Evolutionary conservation across 2,329 filamentous ascomycete species (phyloP).

Genomic region (Pyricularia grisea): DNA sequence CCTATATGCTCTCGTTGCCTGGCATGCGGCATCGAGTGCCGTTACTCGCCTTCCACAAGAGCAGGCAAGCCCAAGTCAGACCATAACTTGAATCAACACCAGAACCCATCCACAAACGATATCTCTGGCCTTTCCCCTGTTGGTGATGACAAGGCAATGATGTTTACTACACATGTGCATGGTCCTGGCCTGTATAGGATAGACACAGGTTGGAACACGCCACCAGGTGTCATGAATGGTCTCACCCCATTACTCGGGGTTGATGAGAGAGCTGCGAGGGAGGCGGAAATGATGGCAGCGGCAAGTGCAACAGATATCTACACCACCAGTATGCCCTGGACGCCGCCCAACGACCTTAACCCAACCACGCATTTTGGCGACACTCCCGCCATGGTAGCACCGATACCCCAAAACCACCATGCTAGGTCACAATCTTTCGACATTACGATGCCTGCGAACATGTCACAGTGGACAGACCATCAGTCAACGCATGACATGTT

Average conservation of each 20-base stretch:
- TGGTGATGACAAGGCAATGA: conserved; percentile 18
- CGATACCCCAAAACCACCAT: conserved; percentile 17
- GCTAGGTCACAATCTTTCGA: conserved; percentile 27
- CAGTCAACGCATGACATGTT: conserved; percentile 20
- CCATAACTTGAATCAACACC: conserved; percentile 14
- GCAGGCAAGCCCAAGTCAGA: conserved; percentile 38
- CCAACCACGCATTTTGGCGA: conserved; percentile 20
- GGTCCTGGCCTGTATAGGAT: conserved; percentile 24
- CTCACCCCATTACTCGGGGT: conserved; percentile 21
- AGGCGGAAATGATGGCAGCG: conserved; percentile 3
- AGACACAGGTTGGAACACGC: conserved; percentile 28
- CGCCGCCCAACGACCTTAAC: conserved; percentile 25
- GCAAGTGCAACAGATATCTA: conserved; percentile 22
- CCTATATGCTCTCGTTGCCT: conserved; percentile 44
- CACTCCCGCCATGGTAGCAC: conserved; percentile 16
- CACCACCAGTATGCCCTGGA: conserved; percentile 27
- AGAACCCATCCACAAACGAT: conserved; percentile 8
- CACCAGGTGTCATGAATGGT: conserved; percentile 23
- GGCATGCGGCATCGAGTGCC: conserved; percentile 36
- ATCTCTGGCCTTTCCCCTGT: conserved; percentile 15
- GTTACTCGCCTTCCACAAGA: conserved; percentile 42
- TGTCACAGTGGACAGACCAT: conserved; percentile 15
- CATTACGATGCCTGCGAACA: conserved; percentile 19
- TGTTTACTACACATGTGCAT: conserved; percentile 17
- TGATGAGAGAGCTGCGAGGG: conserved; percentile 14